Conservation (phyloP, 352 stramenopile genomes). For the Globisporangium okanoganense region DNA sequence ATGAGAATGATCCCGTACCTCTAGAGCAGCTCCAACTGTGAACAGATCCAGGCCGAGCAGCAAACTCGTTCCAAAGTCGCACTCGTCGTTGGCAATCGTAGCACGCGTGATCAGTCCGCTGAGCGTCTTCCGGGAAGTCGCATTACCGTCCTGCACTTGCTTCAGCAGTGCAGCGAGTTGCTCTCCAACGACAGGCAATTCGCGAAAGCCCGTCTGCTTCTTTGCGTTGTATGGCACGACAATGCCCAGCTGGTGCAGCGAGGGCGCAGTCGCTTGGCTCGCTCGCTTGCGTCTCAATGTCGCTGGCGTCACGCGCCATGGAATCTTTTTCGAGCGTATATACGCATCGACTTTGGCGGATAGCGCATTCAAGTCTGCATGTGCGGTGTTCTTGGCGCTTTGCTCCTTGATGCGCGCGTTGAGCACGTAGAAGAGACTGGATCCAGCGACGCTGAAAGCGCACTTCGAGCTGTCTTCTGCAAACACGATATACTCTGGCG, state of each 20-base stretch:
- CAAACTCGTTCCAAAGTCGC: slow-evolving; percentile 62
- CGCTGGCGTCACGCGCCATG: slow-evolving; percentile 7
- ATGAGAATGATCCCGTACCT: slow-evolving; percentile 17
- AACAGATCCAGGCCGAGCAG: slow-evolving; percentile 63
- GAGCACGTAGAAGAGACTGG: slow-evolving; percentile 40
- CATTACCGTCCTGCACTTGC: slow-evolving; percentile 18
- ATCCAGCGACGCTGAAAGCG: slow-evolving; percentile 31
- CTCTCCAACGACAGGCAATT: slow-evolving; percentile 35
- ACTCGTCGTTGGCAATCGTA: slow-evolving; percentile 68
- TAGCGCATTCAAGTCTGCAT: not conserved
- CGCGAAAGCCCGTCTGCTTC: slow-evolving; percentile 48
- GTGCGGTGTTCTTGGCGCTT: not conserved
- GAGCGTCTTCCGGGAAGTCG: slow-evolving; percentile 26
- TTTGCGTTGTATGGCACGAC: slow-evolving; percentile 46
- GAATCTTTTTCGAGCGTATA: not conserved
- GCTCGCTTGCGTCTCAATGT: slow-evolving; percentile 23
- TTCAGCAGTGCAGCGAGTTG: slow-evolving; percentile 31
- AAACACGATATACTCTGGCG: slow-evolving; percentile 38
- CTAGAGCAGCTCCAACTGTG: slow-evolving; percentile 28
- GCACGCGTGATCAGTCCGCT: slow-evolving; percentile 57
- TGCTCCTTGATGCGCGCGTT: slow-evolving; percentile 5
- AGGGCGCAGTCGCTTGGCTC: slow-evolving; percentile 29
- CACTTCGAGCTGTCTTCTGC: slow-evolving; percentile 24
- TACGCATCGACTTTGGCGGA: slow-evolving; percentile 1
- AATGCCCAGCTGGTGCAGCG: slow-evolving; percentile 45